Conservation (phyloP, 106 monocot genomes). For the Ottelia alismoides region DNA sequence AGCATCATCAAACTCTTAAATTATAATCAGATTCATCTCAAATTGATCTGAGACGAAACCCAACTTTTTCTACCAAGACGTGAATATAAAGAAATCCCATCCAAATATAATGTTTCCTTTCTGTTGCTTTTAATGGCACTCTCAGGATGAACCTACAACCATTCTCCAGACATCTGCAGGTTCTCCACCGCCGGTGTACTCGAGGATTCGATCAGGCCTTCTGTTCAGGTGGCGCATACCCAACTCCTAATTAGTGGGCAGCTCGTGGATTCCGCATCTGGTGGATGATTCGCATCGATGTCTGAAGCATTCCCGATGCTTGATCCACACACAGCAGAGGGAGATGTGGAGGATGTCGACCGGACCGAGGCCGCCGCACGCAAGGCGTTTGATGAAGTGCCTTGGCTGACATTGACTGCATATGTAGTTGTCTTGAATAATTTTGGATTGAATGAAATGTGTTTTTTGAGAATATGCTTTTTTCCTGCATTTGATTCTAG, state of each 20-base stretch:
- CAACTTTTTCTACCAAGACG: too few relatives aligned
- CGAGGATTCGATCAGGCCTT: conserved; percentile 64
- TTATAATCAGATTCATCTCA: too few relatives aligned
- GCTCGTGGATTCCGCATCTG: conserved; percentile 80
- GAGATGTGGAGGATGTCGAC: conserved; percentile 72
- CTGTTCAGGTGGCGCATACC: conserved; percentile 62
- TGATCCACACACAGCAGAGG: conserved; percentile 93
- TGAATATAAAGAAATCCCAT: too few relatives aligned
- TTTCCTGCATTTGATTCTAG: too few relatives aligned
- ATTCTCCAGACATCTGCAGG: conserved; percentile 16
- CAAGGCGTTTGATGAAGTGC: conserved; percentile 95
- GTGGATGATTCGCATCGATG: conserved; percentile 22
- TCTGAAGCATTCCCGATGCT: conserved; percentile 89
- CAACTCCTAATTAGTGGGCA: conserved; percentile 74
- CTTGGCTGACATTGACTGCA: conserved; percentile 87
- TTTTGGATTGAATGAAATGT: neutral
- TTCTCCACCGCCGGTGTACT: conserved; percentile 43
- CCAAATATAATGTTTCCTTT: too few relatives aligned
- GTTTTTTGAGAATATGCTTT: too few relatives aligned
- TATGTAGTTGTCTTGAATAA: conserved; percentile 39
- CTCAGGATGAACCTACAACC: conserved; percentile 18
- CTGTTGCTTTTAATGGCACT: too few relatives aligned
- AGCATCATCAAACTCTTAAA: too few relatives aligned
- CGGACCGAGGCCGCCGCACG: conserved; percentile 78
- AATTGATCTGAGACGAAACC: too few relatives aligned